Base-by-base conservation (phyloP, 768 basidiomycete species). In the Termitomyces sp. region DNA sequence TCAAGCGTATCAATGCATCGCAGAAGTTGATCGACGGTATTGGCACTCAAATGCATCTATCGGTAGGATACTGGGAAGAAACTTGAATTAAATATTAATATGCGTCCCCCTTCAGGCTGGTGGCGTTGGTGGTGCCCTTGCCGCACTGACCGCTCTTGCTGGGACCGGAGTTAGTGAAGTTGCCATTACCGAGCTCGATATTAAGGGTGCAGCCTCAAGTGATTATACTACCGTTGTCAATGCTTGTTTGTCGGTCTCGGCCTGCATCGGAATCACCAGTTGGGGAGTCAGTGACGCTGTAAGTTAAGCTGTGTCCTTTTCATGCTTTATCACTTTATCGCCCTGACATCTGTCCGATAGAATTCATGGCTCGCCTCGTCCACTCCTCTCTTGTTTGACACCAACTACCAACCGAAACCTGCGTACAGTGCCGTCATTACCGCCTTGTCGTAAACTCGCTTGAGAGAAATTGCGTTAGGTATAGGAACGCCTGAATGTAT, bases 231-330 rank as follows among this genome's bases (percentile, higher is more conserved):
- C 52, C n/a, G 52, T 53, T 20, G 73, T 74, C 38, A 75, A 73
- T 38, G 80, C 80, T n/a, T 82, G 80, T 65, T 65, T 80, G 55
- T 68, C 69, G 26, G 71, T 73, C 5, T 64, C 77, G 7, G 63
- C 63, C 22, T 82, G 80, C 60, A 68, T 80, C 28, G 72, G 74
- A 24, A 79, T 82, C 64, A 81, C 80, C 33, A 71, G 66, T 58
- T 80, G 79, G 80, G 80, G 78, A 64, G 77, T 80, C 54, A 71
- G 75, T 59, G 79, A 81, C 63, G 70, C 69, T 53, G 78, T 78
- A 58, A 44, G 74, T 64, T 20, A 28, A n/a, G 1, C 10, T 33
- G 7, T 32, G 33, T 22, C 38, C 26, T 53, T 20, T 7, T 4
- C 26, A 12, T 4, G n/a, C 6, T 30, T 13, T 7, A 30, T 53